These are phyloP conservation scores for Yarrowia yakushimensis DNA, from an alignment of 805 yeast species.

Conservation along the genomic window DNA sequence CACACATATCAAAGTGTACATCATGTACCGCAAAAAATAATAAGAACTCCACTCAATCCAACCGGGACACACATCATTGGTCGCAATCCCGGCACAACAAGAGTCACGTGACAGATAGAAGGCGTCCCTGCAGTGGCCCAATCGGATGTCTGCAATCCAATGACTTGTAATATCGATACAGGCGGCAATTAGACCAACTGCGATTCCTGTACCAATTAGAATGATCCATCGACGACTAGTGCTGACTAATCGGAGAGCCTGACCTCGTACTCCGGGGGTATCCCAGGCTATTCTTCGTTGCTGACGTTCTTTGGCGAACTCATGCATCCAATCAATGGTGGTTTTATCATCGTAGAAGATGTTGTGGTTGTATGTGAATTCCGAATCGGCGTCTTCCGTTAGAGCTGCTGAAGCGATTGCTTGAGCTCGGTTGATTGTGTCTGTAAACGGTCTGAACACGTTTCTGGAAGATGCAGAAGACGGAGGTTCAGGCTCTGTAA, in stretches of 20 bases:
- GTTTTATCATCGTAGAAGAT: conserved; percentile 20
- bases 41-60: conserved; percentile 40
- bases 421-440: conserved; percentile 6
- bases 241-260: conserved; percentile 31
- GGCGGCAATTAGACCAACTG: conserved; percentile 78
- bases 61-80: conserved; percentile 40
- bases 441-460: conserved; percentile 6
- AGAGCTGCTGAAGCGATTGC: not conserved
- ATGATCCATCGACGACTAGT: conserved; percentile 59
- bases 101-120: conserved; percentile 64
- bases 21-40: conserved; percentile 38
- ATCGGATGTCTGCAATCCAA: conserved; percentile 69
- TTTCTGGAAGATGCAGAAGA: not conserved
- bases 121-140: conserved; percentile 66
- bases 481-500: not conserved
- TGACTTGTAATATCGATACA: conserved; percentile 72
- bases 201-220: conserved; percentile 64
- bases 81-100: conserved; percentile 67
- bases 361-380: conserved; percentile 17
- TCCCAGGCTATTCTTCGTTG: conserved; percentile 25
- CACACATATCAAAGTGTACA: conserved; percentile 42
- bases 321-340: conserved; percentile 41
- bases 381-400: not conserved
- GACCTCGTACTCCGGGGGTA: conserved; percentile 31
- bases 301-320: conserved; percentile 35